Conservation (phyloP, 805 yeast genomes). For the Jamesozyma rosinii region DNA sequence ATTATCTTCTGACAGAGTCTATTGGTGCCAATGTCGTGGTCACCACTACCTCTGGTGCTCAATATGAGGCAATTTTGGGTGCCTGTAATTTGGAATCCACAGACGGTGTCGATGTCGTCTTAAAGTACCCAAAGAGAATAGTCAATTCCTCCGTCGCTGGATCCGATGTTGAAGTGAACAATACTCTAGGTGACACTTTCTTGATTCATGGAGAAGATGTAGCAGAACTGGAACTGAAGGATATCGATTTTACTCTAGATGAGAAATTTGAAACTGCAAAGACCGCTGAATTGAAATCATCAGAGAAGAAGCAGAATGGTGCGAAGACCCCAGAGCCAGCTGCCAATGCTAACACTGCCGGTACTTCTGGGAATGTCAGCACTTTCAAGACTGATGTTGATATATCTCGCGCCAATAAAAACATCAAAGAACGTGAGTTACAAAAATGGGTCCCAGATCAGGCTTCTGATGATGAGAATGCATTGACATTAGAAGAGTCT, state of each 20-base stretch:
- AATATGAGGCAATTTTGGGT: slow-evolving; percentile 49
- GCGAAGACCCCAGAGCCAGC: neutral
- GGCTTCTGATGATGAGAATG: slow-evolving; percentile 8
- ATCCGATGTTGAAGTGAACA: slow-evolving; percentile 15
- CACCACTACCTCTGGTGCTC: slow-evolving; percentile 53
- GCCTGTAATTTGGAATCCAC: slow-evolving; percentile 37
- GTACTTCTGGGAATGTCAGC: neutral
- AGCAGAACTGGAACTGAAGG: slow-evolving; percentile 34
- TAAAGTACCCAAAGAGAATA: slow-evolving; percentile 42
- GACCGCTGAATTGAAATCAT: neutral
- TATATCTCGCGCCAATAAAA: slow-evolving; percentile 46
- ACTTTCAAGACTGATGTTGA: slow-evolving; percentile 78
- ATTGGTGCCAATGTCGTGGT: slow-evolving; percentile 51
- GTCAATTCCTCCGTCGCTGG: slow-evolving; percentile 17
- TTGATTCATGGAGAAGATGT: slow-evolving; percentile 30
- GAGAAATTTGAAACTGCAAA: slow-evolving; percentile 9
- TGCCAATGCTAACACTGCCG: slow-evolving; percentile 7
- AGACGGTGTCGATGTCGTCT: slow-evolving; percentile 46
- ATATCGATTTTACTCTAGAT: slow-evolving; percentile 24
- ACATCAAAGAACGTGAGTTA: slow-evolving; percentile 58
- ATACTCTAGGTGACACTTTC: slow-evolving; percentile 18
- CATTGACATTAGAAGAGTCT: slow-evolving; percentile 30
- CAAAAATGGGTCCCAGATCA: slow-evolving; percentile 79
- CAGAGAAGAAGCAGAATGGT: neutral
- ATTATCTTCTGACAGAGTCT: slow-evolving; percentile 47